phyloP scores from a whole-genome alignment of 2,329 filamentous ascomycete genomes.

The Chalaropsis ovoidea region DNA sequence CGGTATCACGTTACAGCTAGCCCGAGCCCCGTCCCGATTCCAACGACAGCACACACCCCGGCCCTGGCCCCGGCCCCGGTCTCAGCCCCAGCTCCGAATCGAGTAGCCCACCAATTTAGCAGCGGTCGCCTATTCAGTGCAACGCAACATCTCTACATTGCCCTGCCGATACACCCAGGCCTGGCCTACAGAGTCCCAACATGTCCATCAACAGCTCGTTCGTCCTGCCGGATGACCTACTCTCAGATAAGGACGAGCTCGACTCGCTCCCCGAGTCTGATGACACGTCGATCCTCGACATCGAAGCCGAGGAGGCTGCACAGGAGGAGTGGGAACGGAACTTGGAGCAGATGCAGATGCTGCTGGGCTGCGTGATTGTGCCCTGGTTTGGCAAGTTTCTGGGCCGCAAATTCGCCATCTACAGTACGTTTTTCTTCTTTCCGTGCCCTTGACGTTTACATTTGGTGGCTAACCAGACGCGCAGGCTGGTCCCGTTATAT shows the following conservation, averaged over 20 bases:
- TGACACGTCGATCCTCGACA: conserved; percentile 37
- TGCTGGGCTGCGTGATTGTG: conserved; percentile 88
- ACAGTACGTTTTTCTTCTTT: conserved; percentile 54
- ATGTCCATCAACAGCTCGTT: conserved; percentile 39
- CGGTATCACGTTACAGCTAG: background rate
- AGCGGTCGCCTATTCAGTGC: too few relatives aligned
- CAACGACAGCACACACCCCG: background rate
- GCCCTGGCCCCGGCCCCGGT: too few relatives aligned
- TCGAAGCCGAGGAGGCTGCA: conserved; percentile 65
- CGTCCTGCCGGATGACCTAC: conserved; percentile 41
- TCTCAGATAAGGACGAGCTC: conserved; percentile 47
- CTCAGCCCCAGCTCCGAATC: background rate
- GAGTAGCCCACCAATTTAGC: too few relatives aligned
- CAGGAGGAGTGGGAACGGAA: conserved; percentile 93
- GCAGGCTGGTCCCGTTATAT: conserved; percentile 83
- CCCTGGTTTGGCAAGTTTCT: conserved; percentile 93
- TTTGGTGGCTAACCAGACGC: background rate
- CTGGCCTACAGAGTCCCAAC: background rate
- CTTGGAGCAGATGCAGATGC: conserved; percentile 81
- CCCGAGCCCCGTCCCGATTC: background rate
- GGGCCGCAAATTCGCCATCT: conserved; percentile 89
- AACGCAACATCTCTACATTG: too few relatives aligned
- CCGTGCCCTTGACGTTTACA: background rate
- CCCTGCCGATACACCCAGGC: too few relatives aligned
- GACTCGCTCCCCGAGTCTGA: conserved; percentile 53